Evolutionary conservation across 345 rosid species (phyloP).

Genomic region (Gossypium ekmanianum): DNA sequence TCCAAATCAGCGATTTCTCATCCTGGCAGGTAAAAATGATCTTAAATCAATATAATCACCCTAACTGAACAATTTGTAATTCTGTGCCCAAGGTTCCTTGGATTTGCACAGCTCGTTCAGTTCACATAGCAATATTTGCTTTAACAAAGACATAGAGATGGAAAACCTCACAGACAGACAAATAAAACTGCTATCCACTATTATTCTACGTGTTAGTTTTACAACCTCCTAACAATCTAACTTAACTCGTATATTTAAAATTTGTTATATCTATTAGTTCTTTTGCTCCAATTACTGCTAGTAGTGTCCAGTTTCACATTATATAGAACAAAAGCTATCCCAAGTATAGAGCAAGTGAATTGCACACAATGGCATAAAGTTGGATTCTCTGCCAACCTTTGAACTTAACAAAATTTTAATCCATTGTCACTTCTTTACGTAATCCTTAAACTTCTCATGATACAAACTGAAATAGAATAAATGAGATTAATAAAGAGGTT

Average conservation of each 20-base stretch:
- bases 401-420: too few relatives aligned
- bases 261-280: not conserved
- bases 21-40: constrained; percentile 37
- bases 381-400: too few relatives aligned
- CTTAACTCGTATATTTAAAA: not conserved
- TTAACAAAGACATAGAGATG: not conserved
- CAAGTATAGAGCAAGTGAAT: too few relatives aligned
- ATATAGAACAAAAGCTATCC: not conserved
- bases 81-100: not conserved
- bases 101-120: constrained; percentile 13
- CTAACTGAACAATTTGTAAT: not conserved
- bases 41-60: constrained; percentile 2
- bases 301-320: not conserved
- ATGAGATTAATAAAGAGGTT: too few relatives aligned
- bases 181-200: not conserved
- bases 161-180: not conserved
- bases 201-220: not conserved
- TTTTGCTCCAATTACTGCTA: too few relatives aligned
- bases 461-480: too few relatives aligned
- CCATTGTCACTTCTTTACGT: too few relatives aligned
- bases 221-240: not conserved
- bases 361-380: too few relatives aligned
- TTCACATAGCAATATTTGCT: not conserved
- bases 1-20: constrained; percentile 57
- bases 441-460: too few relatives aligned